Evolutionary conservation across 352 stramenopile species (phyloP), one percentile per base, ranked within the genome.

Genomic region (Phytophthora boehmeriae): DNA sequence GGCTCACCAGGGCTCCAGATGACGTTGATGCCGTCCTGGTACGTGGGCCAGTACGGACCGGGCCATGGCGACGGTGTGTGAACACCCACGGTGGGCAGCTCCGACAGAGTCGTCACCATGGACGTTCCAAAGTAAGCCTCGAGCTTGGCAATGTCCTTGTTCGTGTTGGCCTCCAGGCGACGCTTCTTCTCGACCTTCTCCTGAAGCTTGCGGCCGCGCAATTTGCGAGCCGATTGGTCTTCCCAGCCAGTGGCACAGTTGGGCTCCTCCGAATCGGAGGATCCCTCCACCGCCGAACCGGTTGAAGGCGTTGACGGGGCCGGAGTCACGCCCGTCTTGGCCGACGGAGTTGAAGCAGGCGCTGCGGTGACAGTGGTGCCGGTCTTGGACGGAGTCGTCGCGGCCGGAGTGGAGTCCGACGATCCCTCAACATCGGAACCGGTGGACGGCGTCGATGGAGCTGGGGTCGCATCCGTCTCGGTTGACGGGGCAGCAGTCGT

Each of bases 1-100:
- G 57, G 38, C 35, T 71, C 45, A 4, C 51, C 45, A 0, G 23
- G 16, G 19, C 28, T 52, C 75, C 74, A 78, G 8, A 57, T 30
- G 19, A 64, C 54, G 66, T 87, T 87, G 73, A 87, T 87, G 49
- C 77, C 65, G 65, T 87, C 77, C 41, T 73, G 59, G 70, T 82
- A 87, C 44, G 65, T 61, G 22, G 77, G 73, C 73, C 75, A 87
- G 71, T 87, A 87, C 35, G 54, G 54, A 48, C 54, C 54, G 0
- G 54, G 45, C 54, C 54, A 63, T 5, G 54, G 54, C 22, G 61
- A 52, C 13, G 61, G 54, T 4, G 49, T 48, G 39, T 54, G 51
- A 23, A 64, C 48, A 2, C 28, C 61, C 22, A 27, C 14, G 2
- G 61, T 69, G 13, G 61, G 54, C 16, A 69, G 61, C 10, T 69